Percentiles rank a stretch among this genome's conserved stretches.
phyloP scores from a whole-genome alignment of 192 early-diverging fungal genomes.

The Backusella parvicylindrica region DNA sequence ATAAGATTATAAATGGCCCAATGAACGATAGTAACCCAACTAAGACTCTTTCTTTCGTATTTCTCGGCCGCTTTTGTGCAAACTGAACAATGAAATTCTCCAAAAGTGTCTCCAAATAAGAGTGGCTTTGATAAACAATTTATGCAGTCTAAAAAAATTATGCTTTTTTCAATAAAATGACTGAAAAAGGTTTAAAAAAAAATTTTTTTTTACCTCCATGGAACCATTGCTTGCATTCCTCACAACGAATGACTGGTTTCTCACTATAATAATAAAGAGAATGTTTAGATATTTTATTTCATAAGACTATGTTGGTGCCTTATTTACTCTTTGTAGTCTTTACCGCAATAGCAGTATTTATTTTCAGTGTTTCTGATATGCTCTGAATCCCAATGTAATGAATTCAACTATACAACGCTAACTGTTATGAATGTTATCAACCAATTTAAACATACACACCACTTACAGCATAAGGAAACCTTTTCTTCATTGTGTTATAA shows the following conservation, averaged over 20 bases:
- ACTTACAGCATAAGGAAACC: constrained; percentile 13
- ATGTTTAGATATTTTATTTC: not conserved
- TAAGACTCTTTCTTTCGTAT: constrained; percentile 65
- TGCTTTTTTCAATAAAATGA: not conserved
- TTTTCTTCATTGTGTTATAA: not conserved
- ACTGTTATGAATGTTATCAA: not conserved
- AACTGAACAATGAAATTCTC: constrained; percentile 70
- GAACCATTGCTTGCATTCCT: constrained; percentile 65
- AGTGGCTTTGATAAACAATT: constrained; percentile 51
- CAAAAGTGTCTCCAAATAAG: constrained; percentile 72
- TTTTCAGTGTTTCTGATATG: constrained; percentile 61
- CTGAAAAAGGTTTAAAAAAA: not conserved
- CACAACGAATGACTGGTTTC: constrained; percentile 68
- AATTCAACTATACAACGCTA: constrained; percentile 1
- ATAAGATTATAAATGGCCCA: constrained; percentile 75
- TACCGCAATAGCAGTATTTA: constrained; percentile 81
- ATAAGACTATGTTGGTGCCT: not conserved
- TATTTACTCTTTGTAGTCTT: constrained; percentile 51
- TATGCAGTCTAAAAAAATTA: constrained; percentile 55
- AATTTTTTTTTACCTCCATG: constrained; percentile 57
- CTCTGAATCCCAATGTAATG: constrained; percentile 43
- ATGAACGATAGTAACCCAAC: constrained; percentile 70
- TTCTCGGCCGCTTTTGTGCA: constrained; percentile 61
- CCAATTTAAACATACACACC: too few species aligned
- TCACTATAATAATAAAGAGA: constrained; percentile 30